phyloP scores from a whole-genome alignment of 169 alveolate species.

The Eimeria praecox region DNA sequence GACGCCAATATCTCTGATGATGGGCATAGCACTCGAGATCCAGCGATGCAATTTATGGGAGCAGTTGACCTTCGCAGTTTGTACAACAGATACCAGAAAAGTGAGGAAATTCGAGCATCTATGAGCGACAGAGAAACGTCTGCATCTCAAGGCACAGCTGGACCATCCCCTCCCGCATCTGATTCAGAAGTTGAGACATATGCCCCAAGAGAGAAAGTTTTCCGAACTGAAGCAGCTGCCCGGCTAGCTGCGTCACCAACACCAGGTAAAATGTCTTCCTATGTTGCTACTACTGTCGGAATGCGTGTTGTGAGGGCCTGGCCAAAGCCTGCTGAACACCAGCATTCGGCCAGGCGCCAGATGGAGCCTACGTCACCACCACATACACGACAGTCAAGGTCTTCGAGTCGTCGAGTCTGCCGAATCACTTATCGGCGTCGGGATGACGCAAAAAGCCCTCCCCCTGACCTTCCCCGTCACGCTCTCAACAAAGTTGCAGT shows the following conservation, averaged over 20 bases:
- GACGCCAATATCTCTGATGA: constrained; percentile 21
- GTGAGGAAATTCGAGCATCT: constrained; percentile 48
- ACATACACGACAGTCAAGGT: constrained; percentile 53
- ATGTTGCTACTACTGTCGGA: constrained; percentile 48
- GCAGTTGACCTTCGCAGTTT: constrained; percentile 60
- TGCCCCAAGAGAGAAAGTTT: constrained; percentile 51
- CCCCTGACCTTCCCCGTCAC: constrained; percentile 70
- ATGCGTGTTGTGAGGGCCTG: constrained; percentile 53
- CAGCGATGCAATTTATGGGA: constrained; percentile 62
- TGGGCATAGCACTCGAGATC: neutral
- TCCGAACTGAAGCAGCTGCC: constrained; percentile 73
- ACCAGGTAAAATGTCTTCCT: constrained; percentile 37
- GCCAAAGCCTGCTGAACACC: constrained; percentile 65
- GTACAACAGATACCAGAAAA: constrained; percentile 67
- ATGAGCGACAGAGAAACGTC: constrained; percentile 68
- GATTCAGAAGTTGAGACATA: constrained; percentile 41
- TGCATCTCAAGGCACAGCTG: constrained; percentile 74
- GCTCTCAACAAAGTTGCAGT: constrained; percentile 50
- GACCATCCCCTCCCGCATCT: constrained; percentile 66
- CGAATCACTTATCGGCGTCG: constrained; percentile 58
- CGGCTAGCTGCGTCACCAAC: constrained; percentile 65
- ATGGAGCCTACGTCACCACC: neutral
- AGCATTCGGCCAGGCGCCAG: constrained; percentile 40
- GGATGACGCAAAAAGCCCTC: constrained; percentile 61
- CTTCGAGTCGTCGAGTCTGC: constrained; percentile 47